Evolutionary conservation across 2,329 filamentous ascomycete species (phyloP).

Genomic region (Epicoccum nigrum): DNA sequence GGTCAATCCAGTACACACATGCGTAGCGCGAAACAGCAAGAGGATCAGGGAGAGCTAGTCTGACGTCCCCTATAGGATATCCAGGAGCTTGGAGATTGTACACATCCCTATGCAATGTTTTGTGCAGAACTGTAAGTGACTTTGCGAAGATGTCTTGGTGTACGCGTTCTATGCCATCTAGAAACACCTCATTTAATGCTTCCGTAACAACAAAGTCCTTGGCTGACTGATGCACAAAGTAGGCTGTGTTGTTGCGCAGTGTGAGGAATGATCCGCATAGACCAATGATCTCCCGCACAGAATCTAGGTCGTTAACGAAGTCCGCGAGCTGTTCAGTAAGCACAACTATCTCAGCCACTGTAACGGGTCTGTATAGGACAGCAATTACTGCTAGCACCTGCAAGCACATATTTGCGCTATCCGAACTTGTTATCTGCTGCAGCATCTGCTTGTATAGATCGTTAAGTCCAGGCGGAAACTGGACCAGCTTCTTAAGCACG

Average conservation of each 20-base stretch:
- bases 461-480: conserved; percentile 47
- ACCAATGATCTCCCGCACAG: not conserved
- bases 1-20: not conserved
- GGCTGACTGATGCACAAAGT: not conserved
- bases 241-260: not conserved
- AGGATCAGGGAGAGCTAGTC: not conserved
- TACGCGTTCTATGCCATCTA: not conserved
- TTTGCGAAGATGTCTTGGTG: not conserved
- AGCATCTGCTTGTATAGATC: conserved; percentile 51
- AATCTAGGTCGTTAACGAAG: not conserved
- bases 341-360: not conserved
- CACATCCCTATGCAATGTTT: not conserved
- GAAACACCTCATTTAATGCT: not conserved
- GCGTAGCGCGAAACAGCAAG: not conserved
- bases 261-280: not conserved
- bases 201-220: not conserved
- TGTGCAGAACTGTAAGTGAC: not conserved
- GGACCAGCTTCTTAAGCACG: conserved; percentile 18
- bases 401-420: not conserved
- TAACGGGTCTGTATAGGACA: not conserved
- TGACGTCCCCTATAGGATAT: not conserved
- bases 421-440: conserved; percentile 28
- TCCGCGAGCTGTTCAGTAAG: not conserved
- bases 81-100: not conserved
- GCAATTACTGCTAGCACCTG: not conserved